Percentiles rank a stretch among this genome's conserved stretches.
Evolutionary conservation across 164 flowering plant genomes (phyloP).

Genomic region (Cinnamomum micranthum): DNA sequence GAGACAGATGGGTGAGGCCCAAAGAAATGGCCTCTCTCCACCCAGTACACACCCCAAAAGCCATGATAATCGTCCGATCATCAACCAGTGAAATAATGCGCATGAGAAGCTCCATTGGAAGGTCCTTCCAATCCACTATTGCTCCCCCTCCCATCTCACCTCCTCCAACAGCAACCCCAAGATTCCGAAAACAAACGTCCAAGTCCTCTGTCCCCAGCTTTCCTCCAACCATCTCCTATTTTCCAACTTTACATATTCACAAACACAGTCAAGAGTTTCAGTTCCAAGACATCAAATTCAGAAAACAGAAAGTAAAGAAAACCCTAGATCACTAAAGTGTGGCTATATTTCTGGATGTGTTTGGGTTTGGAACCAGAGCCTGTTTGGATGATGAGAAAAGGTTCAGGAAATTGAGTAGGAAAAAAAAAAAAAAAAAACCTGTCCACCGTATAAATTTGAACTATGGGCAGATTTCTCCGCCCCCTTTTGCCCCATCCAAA

Average conservation of each 20-base stretch:
- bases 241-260: not conserved
- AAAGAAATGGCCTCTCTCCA: constrained; percentile 89
- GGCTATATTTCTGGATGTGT: no score
- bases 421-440: no score
- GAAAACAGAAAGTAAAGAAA: not conserved
- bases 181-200: constrained; percentile 57
- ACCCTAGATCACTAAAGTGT: no score
- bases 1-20: constrained; percentile 72
- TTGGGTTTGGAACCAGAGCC: no score
- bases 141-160: constrained; percentile 36
- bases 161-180: constrained; percentile 36
- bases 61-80: constrained; percentile 69
- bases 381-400: no score
- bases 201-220: constrained; percentile 36
- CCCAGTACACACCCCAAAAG: constrained; percentile 88
- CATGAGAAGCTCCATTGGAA: constrained; percentile 91
- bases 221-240: constrained; percentile 32
- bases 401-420: no score
- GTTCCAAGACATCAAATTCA: not conserved
- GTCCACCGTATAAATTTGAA: not conserved
- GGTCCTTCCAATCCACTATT: constrained; percentile 83
- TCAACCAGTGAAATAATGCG: constrained; percentile 74
- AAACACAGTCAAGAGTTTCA: not conserved
- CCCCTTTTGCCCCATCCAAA: not conserved
- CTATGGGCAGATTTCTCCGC: not conserved